A percentile compares a stretch with the other conserved stretches of the same genome.
These are phyloP conservation scores for Thelonectria olida DNA, from an alignment of 2,329 filamentous ascomycete species.

Conservation along the genomic window DNA sequence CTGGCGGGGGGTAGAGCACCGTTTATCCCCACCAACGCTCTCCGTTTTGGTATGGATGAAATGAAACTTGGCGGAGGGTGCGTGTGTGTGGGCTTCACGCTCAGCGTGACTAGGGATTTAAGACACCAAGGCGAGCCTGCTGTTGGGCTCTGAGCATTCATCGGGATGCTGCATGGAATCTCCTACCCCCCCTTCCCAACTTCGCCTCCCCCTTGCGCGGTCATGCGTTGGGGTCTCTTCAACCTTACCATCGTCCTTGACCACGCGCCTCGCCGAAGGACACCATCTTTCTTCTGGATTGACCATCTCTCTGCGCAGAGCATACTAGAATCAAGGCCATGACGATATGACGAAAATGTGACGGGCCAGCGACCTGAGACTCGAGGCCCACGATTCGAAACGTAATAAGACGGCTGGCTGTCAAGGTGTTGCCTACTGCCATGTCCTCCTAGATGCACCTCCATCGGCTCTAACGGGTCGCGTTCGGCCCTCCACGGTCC, in stretches of 20 bases:
- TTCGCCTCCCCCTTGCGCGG: conserved; percentile 27
- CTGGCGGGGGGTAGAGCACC: conserved; percentile 1
- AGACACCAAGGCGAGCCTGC: conserved; percentile 48
- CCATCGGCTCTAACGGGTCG: conserved; percentile 33
- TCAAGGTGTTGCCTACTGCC: conserved; percentile 3
- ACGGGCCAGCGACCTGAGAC: conserved; percentile 7
- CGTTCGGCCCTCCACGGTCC: conserved; percentile 36
- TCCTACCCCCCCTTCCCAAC: conserved; percentile 22
- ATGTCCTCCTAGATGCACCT: conserved; percentile 6
- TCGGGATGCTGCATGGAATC: conserved; percentile 43
- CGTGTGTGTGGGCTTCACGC: conserved; percentile 29
- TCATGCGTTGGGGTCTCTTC: conserved; percentile 21
- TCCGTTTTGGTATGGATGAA: not conserved
- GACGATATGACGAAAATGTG: not conserved
- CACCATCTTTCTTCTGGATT: conserved; percentile 32
- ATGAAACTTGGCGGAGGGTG: not conserved
- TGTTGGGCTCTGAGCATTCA: conserved; percentile 33
- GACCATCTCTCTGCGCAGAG: conserved; percentile 5
- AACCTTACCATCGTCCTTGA: conserved; percentile 24
- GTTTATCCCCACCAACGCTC: conserved; percentile 7
- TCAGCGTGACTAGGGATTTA: conserved; percentile 49
- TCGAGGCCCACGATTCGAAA: conserved; percentile 9
- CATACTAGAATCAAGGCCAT: conserved; percentile 9
- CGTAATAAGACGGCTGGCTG: conserved; percentile 1
- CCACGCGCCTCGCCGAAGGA: conserved; percentile 35